Evolutionary conservation across 805 yeast species (phyloP).

Genomic region (Saccharomyces mikatae): DNA sequence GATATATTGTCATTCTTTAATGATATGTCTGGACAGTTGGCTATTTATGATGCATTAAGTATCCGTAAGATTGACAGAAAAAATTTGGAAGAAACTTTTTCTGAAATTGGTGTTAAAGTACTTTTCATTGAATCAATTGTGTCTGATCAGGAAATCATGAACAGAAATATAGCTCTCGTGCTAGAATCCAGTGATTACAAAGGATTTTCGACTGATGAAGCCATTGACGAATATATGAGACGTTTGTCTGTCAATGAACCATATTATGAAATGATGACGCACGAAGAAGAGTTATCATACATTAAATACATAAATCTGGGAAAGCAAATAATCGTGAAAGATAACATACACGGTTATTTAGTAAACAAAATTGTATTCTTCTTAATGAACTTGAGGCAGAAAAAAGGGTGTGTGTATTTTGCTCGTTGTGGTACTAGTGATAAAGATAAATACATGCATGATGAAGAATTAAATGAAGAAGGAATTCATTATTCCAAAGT

Average conservation of each 20-base stretch:
- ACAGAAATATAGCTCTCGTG: conserved; percentile 76
- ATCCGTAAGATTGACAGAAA: conserved; percentile 64
- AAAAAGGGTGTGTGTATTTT: conserved; percentile 84
- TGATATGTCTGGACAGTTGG: conserved; percentile 82
- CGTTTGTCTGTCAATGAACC: conserved; percentile 63
- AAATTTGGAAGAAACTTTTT: conserved; percentile 47
- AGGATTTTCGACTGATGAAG: conserved; percentile 66
- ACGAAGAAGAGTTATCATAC: conserved; percentile 52
- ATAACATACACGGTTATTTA: conserved; percentile 79
- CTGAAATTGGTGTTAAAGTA: conserved; percentile 56
- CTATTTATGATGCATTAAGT: conserved; percentile 92
- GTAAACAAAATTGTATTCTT: conserved; percentile 87
- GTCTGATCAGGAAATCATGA: conserved; percentile 60
- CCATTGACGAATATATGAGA: conserved; percentile 67
- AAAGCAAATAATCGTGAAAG: conserved; percentile 68
- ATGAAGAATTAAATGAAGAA: conserved; percentile 71
- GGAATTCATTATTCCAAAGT: conserved; percentile 62
- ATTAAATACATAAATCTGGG: conserved; percentile 89
- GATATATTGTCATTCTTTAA: conserved; percentile 69
- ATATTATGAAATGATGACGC: conserved; percentile 62
- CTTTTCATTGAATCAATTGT: conserved; percentile 83
- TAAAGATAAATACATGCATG: conserved; percentile 53
- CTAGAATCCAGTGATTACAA: conserved; percentile 79
- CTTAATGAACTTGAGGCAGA: conserved; percentile 82
- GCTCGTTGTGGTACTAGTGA: conserved; percentile 64